Percentiles rank a stretch among this genome's conserved stretches.
phyloP scores from a whole-genome alignment of 768 basidiomycete genomes.

The Lentinula guzmanii region DNA sequence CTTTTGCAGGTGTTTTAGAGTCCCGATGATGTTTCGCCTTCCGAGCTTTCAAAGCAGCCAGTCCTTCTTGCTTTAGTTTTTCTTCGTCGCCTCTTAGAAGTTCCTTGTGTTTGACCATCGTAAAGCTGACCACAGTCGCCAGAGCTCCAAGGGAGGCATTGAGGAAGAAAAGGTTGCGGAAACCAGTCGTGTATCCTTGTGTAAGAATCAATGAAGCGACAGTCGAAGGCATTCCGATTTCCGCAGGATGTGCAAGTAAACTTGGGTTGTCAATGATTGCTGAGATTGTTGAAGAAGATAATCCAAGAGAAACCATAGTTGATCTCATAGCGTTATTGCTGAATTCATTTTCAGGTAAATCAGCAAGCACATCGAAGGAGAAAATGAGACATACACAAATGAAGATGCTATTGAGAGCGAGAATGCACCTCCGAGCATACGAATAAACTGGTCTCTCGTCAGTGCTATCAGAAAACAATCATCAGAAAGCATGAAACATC shows the following conservation, averaged over 20 bases:
- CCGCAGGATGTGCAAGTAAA: constrained; percentile 22
- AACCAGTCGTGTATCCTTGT: constrained; percentile 50
- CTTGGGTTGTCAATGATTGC: constrained; percentile 45
- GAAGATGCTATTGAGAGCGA: constrained; percentile 58
- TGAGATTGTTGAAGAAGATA: constrained; percentile 31
- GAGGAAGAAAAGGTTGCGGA: constrained; percentile 54
- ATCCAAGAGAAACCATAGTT: constrained; percentile 30
- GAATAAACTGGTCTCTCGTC: constrained; percentile 44
- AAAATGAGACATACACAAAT: constrained; percentile 36
- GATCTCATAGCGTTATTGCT: constrained; percentile 43
- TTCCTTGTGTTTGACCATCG: constrained; percentile 59
- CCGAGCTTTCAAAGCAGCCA: background rate
- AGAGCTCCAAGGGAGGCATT: constrained; percentile 49
- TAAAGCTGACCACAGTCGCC: constrained; percentile 47
- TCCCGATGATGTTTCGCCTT: background rate
- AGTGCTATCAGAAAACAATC: background rate
- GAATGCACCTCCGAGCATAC: constrained; percentile 65
- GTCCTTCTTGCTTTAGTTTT: constrained; percentile 33
- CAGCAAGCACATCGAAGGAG: background rate
- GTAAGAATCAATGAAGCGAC: constrained; percentile 36
- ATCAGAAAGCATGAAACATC: background rate
- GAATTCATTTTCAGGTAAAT: background rate
- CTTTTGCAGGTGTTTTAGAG: background rate
- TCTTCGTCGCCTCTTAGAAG: constrained; percentile 54
- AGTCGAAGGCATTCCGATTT: constrained; percentile 28